These are phyloP conservation scores for Neofusicoccum sp. DNA, from an alignment of 2,329 filamentous ascomycete genomes.

Conservation along the genomic window DNA sequence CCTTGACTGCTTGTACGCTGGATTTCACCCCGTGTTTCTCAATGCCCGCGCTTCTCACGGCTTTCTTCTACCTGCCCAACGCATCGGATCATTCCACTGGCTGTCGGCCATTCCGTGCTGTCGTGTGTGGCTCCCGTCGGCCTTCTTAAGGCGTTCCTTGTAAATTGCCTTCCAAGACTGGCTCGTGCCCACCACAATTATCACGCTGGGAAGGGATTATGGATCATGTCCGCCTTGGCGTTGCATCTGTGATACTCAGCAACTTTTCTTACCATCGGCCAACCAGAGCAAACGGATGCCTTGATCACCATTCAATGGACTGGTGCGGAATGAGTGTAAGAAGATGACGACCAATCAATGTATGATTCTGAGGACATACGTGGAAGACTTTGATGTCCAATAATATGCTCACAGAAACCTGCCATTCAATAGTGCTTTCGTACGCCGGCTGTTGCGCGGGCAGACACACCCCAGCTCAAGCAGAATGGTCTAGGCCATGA, in stretches of 20 bases:
- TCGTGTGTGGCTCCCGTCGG: not conserved
- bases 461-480: not conserved
- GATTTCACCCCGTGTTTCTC: not conserved
- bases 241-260: not conserved
- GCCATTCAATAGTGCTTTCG: not conserved
- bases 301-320: not conserved
- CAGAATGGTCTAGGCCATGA: not conserved
- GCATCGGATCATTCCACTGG: not conserved
- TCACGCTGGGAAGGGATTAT: not conserved
- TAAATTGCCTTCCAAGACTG: not conserved
- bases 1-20: not conserved
- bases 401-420: not conserved
- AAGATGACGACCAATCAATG: not conserved
- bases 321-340: not conserved
- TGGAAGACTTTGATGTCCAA: no score
- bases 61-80: not conserved
- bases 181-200: not conserved
- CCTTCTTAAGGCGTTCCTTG: not conserved
- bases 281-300: not conserved
- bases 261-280: not conserved
- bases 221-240: not conserved
- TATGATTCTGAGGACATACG: not conserved
- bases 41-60: conserved; percentile 3
- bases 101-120: not conserved
- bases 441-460: not conserved